Conservation (phyloP, 2,329 filamentous ascomycete species). For the Stachybotrys chlorohalonatus region DNA sequence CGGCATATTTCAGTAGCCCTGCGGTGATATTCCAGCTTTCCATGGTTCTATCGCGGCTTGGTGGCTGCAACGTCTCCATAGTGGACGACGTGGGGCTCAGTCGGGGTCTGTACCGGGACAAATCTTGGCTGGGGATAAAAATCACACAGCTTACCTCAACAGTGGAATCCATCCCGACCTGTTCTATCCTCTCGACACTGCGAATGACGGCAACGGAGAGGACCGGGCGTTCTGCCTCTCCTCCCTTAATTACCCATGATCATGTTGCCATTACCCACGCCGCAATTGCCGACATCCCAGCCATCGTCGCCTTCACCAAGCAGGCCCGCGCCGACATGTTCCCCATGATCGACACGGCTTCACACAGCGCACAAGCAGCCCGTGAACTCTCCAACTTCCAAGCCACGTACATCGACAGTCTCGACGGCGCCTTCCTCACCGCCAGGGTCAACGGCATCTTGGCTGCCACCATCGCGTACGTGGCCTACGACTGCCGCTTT, state of each 20-base stretch:
- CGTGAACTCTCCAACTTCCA: slow-evolving; percentile 11
- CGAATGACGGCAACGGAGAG: too few species aligned
- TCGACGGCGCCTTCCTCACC: slow-evolving; percentile 10
- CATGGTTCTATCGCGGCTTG: too few species aligned
- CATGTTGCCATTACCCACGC: slow-evolving; percentile 6
- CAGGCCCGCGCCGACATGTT: slow-evolving; percentile 17
- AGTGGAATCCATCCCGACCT: too few species aligned
- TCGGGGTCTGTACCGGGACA: too few species aligned
- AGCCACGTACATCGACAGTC: slow-evolving; percentile 11
- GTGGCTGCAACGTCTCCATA: too few species aligned
- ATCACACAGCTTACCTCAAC: too few species aligned
- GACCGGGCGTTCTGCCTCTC: too few species aligned
- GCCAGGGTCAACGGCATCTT: slow-evolving; percentile 7
- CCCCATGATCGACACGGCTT: slow-evolving; percentile 12
- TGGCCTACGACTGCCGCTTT: slow-evolving; percentile 15
- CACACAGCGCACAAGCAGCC: slow-evolving; percentile 6
- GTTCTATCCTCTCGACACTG: too few species aligned
- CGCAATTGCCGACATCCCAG: slow-evolving; percentile 9
- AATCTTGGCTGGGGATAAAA: too few species aligned
- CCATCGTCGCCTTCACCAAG: slow-evolving; percentile 12
- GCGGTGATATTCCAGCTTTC: too few species aligned
- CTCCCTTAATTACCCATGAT: not conserved
- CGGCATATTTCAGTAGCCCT: too few species aligned
- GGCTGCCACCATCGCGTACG: slow-evolving; percentile 15
- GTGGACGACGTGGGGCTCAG: too few species aligned